Conservation (phyloP, 345 rosid genomes). For the Populus simonii region DNA sequence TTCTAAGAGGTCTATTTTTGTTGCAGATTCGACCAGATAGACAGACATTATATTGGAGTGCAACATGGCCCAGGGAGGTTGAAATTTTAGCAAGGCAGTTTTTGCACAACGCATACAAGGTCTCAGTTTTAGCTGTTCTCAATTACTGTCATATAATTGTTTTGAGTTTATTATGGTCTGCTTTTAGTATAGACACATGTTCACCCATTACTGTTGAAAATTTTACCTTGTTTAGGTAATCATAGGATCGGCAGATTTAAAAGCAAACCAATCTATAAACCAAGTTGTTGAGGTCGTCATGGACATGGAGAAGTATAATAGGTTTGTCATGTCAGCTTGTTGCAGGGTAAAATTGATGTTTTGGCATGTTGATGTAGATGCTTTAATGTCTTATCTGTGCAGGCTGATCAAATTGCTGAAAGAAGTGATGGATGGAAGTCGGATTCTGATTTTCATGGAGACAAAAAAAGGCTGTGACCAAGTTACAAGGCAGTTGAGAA, state of each 20-base stretch:
- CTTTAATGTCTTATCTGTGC: slow-evolving; percentile 18
- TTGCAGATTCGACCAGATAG: slow-evolving; percentile 95
- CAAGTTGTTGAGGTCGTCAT: slow-evolving; percentile 84
- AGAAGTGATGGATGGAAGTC: slow-evolving; percentile 81
- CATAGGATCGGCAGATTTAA: slow-evolving; percentile 75
- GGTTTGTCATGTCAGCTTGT: slow-evolving; percentile 49
- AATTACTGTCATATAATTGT: background rate
- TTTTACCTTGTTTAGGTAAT: slow-evolving; percentile 51
- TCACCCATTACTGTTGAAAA: slow-evolving; percentile 5
- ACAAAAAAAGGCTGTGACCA: slow-evolving; percentile 96
- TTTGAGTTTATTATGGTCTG: slow-evolving; percentile 1
- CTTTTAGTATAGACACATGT: background rate
- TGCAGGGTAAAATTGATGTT: background rate
- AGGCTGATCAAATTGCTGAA: slow-evolving; percentile 74
- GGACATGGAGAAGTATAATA: slow-evolving; percentile 75
- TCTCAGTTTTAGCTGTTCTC: slow-evolving; percentile 13
- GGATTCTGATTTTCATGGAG: slow-evolving; percentile 80
- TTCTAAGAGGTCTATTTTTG: background rate
- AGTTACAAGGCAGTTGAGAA: slow-evolving; percentile 89
- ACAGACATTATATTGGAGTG: slow-evolving; percentile 96
- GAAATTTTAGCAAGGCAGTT: slow-evolving; percentile 87
- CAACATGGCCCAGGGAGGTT: slow-evolving; percentile 98
- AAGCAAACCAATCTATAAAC: slow-evolving; percentile 89
- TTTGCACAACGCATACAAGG: slow-evolving; percentile 84
- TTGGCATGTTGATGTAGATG: slow-evolving; percentile 1